Evolutionary conservation across 345 rosid species (phyloP).

Genomic region (Bruguiera gymnorhiza): DNA sequence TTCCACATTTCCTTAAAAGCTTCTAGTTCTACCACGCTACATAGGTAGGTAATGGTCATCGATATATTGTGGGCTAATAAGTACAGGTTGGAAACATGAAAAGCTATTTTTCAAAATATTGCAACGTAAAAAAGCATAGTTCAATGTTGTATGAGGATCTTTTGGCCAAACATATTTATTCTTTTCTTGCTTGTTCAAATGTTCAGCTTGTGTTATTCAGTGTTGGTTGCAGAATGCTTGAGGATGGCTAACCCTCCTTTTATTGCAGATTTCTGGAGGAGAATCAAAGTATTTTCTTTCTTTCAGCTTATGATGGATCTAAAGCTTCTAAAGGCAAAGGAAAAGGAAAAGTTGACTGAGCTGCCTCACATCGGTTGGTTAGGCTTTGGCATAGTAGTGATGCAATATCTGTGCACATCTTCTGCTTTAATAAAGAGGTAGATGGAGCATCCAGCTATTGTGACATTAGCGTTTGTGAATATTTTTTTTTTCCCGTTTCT

Average conservation of each 20-base stretch:
- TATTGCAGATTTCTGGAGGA: conserved; percentile 75
- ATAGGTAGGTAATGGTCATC: background rate
- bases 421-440: conserved; percentile 8
- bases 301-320: conserved; percentile 61
- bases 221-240: too few relatives aligned
- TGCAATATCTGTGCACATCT: conserved; percentile 1
- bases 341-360: conserved; percentile 66
- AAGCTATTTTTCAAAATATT: too few relatives aligned
- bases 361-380: conserved; percentile 10
- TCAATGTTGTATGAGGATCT: background rate
- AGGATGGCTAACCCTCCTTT: background rate
- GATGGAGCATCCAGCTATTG: conserved; percentile 23
- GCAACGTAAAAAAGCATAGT: background rate
- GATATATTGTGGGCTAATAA: background rate
- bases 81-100: too few relatives aligned
- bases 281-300: conserved; percentile 77
- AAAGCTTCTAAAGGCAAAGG: conserved; percentile 58
- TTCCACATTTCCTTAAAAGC: too few relatives aligned
- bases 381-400: background rate
- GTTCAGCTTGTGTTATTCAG: too few relatives aligned
- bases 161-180: background rate
- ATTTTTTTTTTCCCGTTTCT: background rate
- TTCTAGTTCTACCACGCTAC: too few relatives aligned
- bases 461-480: conserved; percentile 22
- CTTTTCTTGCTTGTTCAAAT: background rate